A percentile compares a stretch with the other conserved stretches of the same genome.
Conservation (phyloP, 176 grass and related monocot species). For the Themeda triandra region DNA sequence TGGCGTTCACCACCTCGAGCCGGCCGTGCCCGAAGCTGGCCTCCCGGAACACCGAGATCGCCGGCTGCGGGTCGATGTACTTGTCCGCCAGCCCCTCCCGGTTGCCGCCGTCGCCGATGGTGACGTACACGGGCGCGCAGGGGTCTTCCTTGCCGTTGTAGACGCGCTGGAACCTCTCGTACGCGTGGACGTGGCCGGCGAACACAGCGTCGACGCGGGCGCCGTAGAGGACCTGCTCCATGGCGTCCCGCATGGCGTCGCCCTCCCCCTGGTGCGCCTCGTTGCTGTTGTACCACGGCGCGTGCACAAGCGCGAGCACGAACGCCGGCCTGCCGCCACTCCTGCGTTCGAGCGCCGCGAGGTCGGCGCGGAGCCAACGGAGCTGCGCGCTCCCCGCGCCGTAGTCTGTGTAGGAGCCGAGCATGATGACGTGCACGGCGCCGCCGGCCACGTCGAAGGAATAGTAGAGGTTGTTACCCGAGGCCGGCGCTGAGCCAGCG, state of each 20-base stretch:
- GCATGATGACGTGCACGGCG: constrained; percentile 67
- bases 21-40: constrained; percentile 76
- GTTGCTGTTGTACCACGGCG: constrained; percentile 85
- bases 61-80: constrained; percentile 37
- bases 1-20: constrained; percentile 53
- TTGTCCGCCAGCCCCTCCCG: constrained; percentile 50
- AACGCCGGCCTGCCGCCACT: too few species aligned
- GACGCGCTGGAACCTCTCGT: constrained; percentile 56
- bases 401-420: constrained; percentile 61
- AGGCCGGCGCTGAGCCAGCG: background rate
- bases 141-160: constrained; percentile 19
- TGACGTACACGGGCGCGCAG: constrained; percentile 58
- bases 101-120: constrained; percentile 76
- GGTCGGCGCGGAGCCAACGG: constrained; percentile 49
- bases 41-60: constrained; percentile 60
- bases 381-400: constrained; percentile 28
- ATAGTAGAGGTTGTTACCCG: constrained; percentile 62
- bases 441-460: constrained; percentile 62
- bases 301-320: constrained; percentile 66
- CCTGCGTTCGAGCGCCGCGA: background rate
- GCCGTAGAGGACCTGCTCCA: constrained; percentile 40
- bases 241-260: constrained; percentile 58
- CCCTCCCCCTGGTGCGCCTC: constrained; percentile 56
- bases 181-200: constrained; percentile 83
- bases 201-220: constrained; percentile 63